Conservation (phyloP, 2,329 filamentous ascomycete species). For the Orbilia quercus region DNA sequence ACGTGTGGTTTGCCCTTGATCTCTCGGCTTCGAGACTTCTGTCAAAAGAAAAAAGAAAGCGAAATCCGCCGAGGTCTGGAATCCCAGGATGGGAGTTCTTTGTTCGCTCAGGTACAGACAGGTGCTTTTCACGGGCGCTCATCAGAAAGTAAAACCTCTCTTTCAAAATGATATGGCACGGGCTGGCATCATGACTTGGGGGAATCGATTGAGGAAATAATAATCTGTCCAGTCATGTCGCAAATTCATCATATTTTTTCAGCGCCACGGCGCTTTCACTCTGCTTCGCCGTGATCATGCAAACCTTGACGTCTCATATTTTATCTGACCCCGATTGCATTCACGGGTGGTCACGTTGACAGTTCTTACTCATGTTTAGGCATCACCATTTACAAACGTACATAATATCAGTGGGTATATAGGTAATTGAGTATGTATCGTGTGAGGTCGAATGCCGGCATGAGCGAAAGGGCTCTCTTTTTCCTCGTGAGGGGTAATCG, state of each 20-base stretch:
- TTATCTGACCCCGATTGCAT: no score
- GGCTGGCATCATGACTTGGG: no score
- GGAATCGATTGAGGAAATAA: neutral
- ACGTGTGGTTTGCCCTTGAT: constrained; percentile 32
- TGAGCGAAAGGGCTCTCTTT: constrained; percentile 1
- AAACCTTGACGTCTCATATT: no score
- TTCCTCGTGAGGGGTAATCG: constrained; percentile 44
- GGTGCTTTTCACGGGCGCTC: no score
- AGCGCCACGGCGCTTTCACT: neutral
- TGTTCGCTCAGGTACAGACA: neutral
- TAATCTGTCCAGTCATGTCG: neutral
- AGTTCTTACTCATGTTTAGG: no score
- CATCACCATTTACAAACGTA: no score
- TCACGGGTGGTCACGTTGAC: no score
- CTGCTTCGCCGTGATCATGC: neutral
- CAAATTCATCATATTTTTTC: no score
- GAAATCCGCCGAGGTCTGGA: neutral
- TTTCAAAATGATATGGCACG: no score
- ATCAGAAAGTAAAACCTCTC: no score
- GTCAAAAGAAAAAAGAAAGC: constrained; percentile 1
- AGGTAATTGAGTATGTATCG: no score
- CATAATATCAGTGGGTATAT: no score
- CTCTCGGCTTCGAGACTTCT: constrained; percentile 29
- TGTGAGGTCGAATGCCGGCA: neutral
- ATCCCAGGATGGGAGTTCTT: neutral